Conservation (phyloP, 2,329 filamentous ascomycete genomes). For the Aspergillus ibericus region DNA sequence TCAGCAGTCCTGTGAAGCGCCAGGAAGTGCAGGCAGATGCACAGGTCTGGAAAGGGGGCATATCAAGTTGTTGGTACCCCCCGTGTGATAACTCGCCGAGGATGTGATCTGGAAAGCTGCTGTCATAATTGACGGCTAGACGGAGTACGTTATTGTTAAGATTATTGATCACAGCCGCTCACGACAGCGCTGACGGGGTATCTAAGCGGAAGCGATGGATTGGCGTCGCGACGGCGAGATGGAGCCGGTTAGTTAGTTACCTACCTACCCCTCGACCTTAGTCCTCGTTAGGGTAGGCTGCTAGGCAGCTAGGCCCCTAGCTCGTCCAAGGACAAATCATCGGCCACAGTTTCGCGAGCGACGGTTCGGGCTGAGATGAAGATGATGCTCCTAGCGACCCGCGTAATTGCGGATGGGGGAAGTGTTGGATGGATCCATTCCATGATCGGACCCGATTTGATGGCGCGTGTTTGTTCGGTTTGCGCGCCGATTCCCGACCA, state of each 20-base stretch:
- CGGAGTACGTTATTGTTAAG: too few species aligned
- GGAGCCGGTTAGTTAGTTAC: background rate
- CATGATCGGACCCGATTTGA: background rate
- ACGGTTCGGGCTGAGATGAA: background rate
- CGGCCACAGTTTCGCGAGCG: background rate
- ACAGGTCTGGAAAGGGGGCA: background rate
- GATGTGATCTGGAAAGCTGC: too few species aligned
- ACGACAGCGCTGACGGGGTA: background rate
- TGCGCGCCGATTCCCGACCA: constrained; percentile 13
- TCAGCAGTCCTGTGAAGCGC: background rate
- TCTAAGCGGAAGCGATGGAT: background rate
- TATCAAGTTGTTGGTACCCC: background rate
- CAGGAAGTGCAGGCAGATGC: background rate
- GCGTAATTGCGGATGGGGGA: background rate
- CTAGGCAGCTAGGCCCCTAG: background rate
- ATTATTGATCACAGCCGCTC: background rate
- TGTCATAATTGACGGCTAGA: too few species aligned
- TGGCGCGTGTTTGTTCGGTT: constrained; percentile 20
- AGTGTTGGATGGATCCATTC: background rate
- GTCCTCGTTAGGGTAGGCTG: background rate
- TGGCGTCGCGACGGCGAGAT: background rate
- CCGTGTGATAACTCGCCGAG: too few species aligned
- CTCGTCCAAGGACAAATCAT: background rate
- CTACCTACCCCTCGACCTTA: background rate
- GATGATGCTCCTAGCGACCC: background rate